phyloP scores from a whole-genome alignment of 768 basidiomycete genomes.

The Lactarius psammicola region DNA sequence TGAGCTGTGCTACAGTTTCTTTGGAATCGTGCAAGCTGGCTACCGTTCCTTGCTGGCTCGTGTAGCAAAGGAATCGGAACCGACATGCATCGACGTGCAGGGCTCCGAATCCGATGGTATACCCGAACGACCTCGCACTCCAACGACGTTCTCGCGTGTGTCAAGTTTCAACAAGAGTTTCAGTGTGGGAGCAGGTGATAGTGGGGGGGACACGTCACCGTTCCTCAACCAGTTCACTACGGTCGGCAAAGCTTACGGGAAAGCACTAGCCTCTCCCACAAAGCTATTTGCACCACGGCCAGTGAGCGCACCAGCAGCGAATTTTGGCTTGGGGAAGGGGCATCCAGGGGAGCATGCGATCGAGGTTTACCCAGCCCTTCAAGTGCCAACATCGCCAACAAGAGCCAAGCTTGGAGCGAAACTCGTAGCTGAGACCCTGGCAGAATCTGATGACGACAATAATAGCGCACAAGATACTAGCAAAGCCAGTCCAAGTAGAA shows the following conservation, averaged over 20 bases:
- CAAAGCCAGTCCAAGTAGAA: background rate
- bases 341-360: background rate
- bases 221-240: slow-evolving; percentile 24
- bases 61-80: background rate
- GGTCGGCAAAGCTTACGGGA: slow-evolving; percentile 16
- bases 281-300: background rate
- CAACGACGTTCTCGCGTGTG: slow-evolving; percentile 16
- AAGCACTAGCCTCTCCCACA: slow-evolving; percentile 13
- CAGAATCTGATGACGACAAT: background rate
- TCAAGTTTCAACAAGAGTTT: slow-evolving; percentile 26
- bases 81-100: slow-evolving; percentile 20
- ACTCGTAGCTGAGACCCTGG: background rate
- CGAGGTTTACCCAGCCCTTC: background rate
- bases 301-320: background rate
- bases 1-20: slow-evolving; percentile 39
- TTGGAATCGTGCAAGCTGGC: slow-evolving; percentile 64
- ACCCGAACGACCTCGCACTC: slow-evolving; percentile 20
- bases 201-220: slow-evolving; percentile 11
- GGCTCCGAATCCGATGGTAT: slow-evolving; percentile 20
- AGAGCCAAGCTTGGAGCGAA: slow-evolving; percentile 7
- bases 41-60: slow-evolving; percentile 48
- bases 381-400: slow-evolving; percentile 17
- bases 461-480: background rate
- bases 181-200: slow-evolving; percentile 9
- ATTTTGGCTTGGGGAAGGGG: background rate